Conservation (phyloP, 495 filamentous ascomycete genomes). For the Penicillium steckii region DNA sequence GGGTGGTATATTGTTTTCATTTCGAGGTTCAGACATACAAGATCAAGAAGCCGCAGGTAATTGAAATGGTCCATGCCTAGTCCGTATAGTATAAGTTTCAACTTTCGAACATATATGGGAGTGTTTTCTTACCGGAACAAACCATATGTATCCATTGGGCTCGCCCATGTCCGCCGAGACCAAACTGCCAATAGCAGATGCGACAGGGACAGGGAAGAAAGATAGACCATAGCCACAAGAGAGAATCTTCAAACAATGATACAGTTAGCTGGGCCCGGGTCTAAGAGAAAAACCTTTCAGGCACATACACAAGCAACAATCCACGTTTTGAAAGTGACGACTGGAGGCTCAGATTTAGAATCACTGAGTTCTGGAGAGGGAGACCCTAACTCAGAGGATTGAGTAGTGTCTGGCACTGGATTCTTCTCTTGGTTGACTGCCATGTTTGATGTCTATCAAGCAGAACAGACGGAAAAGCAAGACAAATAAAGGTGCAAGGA, state of each 20-base stretch:
- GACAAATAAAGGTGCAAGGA: not conserved
- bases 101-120: not conserved
- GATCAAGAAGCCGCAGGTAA: slow-evolving; percentile 25
- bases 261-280: no score
- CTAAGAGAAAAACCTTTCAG: not conserved
- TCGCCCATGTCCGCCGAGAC: slow-evolving; percentile 24
- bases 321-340: slow-evolving; percentile 26
- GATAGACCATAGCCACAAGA: slow-evolving; percentile 30
- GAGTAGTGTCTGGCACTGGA: slow-evolving; percentile 1
- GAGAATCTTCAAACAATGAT: slow-evolving; percentile 16
- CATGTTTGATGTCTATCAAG: slow-evolving; percentile 7
- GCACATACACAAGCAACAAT: slow-evolving; percentile 19
- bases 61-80: slow-evolving; percentile 27
- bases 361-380: not conserved
- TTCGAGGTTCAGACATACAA: slow-evolving; percentile 18
- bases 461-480: not conserved
- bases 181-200: slow-evolving; percentile 17
- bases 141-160: slow-evolving; percentile 22
- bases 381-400: not conserved
- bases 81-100: not conserved
- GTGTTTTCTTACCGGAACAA: slow-evolving; percentile 14
- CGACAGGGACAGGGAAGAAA: slow-evolving; percentile 23
- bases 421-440: slow-evolving; percentile 9
- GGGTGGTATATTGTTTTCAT: no score
- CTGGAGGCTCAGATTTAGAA: slow-evolving; percentile 11